Base-by-base conservation (phyloP, 1,284 basidiomycete species). In the Tranzscheliella williamsii region DNA sequence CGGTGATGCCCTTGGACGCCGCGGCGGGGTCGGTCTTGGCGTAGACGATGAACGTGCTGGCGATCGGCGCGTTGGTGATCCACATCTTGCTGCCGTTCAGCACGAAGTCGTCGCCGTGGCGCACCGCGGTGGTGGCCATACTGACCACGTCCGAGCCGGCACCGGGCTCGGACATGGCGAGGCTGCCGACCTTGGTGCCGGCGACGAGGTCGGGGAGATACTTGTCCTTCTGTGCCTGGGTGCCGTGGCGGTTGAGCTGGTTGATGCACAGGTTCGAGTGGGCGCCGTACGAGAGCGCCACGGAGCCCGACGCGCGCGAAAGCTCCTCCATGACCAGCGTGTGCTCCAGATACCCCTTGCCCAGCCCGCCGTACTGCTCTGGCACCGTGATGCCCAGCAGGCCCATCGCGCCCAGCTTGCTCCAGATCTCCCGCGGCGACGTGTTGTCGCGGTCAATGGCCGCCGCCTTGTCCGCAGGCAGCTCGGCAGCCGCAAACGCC, bases 41-140 rank as follows among this genome's bases (percentile, higher is more conserved):
- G 78, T 96, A 96, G 5, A 96, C 90, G 17, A 96, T 86, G 22
- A 95, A 83, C 0, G 91, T 95, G 11, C 87, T 88, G 2, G 93
- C 89, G 21, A 86, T 82, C 1, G 92, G 90, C 4, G 91, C 91
- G 76, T 97, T 97, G 23, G 93, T 96, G 76, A 96, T 96, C 91
- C 91, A 95, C 80, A 91, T 91, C 79, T 95, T 96, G 70, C 86
- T 90, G 1, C 92, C 92, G 70, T 90, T 94, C 63, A 95, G 78
- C 49, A 83, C 81, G 81, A 85, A 95, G 32, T 87, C 85, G 30
- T 85, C 87, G 16, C 85, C 81, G 26, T 87, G 83, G 79, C 87
- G 87, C 54, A 86, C 85, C 15, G 91, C 91, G 43, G 83, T 57
- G 38, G 91, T 81, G 69, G 82, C 83, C 93, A 95, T 96, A 70